Evolutionary conservation across 2,329 filamentous ascomycete species (phyloP), one percentile per base, ranked within the genome.

Genomic region (Sordariomycetes sp.): DNA sequence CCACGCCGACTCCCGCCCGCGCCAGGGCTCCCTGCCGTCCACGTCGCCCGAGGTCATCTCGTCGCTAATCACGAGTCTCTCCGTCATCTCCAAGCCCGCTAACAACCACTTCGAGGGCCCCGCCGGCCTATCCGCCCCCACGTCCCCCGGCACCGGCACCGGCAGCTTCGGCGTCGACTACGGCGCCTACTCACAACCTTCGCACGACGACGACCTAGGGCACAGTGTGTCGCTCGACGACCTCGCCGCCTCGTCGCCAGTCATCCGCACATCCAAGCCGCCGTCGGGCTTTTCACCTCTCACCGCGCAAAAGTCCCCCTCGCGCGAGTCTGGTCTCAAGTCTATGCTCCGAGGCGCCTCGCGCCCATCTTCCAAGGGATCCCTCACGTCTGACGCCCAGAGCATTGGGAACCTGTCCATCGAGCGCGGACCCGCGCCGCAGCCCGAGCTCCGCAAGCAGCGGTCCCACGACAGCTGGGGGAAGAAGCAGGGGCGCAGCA

Each of bases 251-350:
- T 73, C 75, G 53, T 73, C 89, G 13, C 90, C 90, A 20, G 80
- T 92, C 57, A 80, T 95, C 63, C 85, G 86, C 61, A 95, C 91
- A 35, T 82, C 89, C 35, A 91, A 91, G 68, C 86, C 85, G 8
- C 88, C 88, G 0, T 89, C 87, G 55, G 88, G 87, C 57, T 82
- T 84, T 64, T 90, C 87, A 28, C 72, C 84, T 20, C 71, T 88
- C 55, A 90, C 86, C n/a, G 80, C 84, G 59, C 78, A 76, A 59
- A 81, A 76, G 60, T 81, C 74, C 32, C 74, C 76, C 22, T 70
- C 71, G 56, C 75, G 74, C 60, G 79, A 80, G 34, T 68, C 78
- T 22, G 79, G 81, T 13, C 66, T 88, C 51, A 81, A 78, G 64
- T 81, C 78, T 50, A 77, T 87, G 50, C 72, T 88, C 52, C 76